Percentiles rank a stretch among this genome's conserved stretches.
phyloP scores from a whole-genome alignment of 2,329 filamentous ascomycete species.

The Thielaviopsis cerberus region DNA sequence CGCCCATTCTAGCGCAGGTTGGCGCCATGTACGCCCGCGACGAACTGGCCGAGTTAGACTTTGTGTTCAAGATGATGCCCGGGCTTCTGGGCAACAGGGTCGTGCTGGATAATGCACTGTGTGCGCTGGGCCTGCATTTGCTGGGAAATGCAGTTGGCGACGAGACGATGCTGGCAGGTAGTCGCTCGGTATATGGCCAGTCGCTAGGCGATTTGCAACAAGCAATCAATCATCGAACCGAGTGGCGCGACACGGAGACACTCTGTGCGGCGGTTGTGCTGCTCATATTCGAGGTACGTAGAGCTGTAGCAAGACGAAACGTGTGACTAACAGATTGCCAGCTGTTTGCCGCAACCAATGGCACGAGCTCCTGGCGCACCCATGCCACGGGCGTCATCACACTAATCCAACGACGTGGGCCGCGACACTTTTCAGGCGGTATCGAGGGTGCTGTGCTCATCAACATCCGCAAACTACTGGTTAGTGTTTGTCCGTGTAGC shows the following conservation, averaged over 20 bases:
- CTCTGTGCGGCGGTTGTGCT: conserved; percentile 24
- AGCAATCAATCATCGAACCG: conserved; percentile 20
- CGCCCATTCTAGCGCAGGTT: conserved; percentile 1
- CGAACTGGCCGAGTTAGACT: conserved; percentile 3
- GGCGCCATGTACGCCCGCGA: neutral
- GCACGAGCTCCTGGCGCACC: conserved; percentile 21
- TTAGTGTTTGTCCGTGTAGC: too few relatives aligned
- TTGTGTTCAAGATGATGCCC: conserved; percentile 16
- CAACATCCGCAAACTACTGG: conserved; percentile 21
- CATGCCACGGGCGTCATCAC: conserved; percentile 22
- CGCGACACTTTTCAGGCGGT: conserved; percentile 18
- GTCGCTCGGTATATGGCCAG: conserved; percentile 22
- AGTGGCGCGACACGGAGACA: conserved; percentile 25
- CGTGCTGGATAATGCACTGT: conserved; percentile 22
- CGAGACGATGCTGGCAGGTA: conserved; percentile 18
- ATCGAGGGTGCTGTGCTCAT: conserved; percentile 23
- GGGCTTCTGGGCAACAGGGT: conserved; percentile 20
- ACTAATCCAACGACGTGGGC: conserved; percentile 24
- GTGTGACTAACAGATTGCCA: conserved; percentile 11
- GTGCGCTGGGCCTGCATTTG: conserved; percentile 21
- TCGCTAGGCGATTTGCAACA: conserved; percentile 20
- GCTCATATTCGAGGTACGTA: conserved; percentile 22
- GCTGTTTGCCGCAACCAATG: conserved; percentile 25
- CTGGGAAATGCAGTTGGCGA: conserved; percentile 20
- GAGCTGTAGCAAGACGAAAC: conserved; percentile 5